Evolutionary conservation across 83 land plant species (phyloP).

Genomic region (Picea engelmannii): DNA sequence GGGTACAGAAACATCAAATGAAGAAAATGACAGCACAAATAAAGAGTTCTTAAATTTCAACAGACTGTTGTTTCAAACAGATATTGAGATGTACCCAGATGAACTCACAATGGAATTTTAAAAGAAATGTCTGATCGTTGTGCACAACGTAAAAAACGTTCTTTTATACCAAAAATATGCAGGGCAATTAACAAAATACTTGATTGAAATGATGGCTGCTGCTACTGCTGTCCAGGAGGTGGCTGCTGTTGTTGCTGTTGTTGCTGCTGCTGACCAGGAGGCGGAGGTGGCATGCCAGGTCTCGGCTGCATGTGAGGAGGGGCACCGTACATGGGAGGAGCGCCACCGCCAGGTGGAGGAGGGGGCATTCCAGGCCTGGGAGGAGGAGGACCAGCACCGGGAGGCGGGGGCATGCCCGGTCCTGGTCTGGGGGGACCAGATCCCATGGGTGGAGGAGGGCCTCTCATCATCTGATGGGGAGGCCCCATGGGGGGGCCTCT

Average conservation of each 20-base stretch:
- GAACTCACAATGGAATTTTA: too few species aligned
- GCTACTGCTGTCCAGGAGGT: slow-evolving; percentile 7
- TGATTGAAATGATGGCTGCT: neutral
- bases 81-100: too few species aligned
- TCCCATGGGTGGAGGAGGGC: slow-evolving; percentile 54
- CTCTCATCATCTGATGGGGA: slow-evolving; percentile 69
- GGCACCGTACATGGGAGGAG: slow-evolving; percentile 50
- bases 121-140: too few species aligned
- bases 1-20: too few species aligned
- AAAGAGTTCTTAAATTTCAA: too few species aligned
- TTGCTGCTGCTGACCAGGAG: slow-evolving; percentile 37
- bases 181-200: slow-evolving; percentile 9
- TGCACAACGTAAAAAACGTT: too few species aligned
- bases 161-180: too few species aligned
- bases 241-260: slow-evolving; percentile 39
- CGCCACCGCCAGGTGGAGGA: slow-evolving; percentile 63
- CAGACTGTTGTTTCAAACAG: too few species aligned
- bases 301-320: slow-evolving; percentile 57
- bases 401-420: slow-evolving; percentile 34
- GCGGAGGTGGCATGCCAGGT: slow-evolving; percentile 78
- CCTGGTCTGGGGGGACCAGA: slow-evolving; percentile 37
- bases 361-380: slow-evolving; percentile 79
- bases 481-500: slow-evolving; percentile 48
- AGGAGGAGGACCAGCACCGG: slow-evolving; percentile 41
- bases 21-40: too few species aligned